A percentile compares a stretch with the other conserved stretches of the same genome.
Evolutionary conservation across 805 yeast species (phyloP).

Genomic region (Tetrapisispora arboricola): DNA sequence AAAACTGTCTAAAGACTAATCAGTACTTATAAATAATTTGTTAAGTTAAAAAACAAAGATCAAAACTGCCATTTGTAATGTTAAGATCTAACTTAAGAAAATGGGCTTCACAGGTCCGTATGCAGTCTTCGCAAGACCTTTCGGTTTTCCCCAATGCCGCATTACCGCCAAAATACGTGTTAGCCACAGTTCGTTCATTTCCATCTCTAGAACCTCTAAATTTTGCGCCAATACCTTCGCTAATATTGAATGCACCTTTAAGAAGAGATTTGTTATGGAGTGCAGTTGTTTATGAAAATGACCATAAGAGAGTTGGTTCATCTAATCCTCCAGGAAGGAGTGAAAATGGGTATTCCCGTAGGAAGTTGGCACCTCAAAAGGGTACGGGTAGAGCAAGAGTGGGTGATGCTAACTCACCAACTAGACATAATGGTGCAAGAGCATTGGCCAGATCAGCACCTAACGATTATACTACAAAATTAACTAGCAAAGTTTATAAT

Average conservation of each 20-base stretch:
- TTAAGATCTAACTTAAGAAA: neutral
- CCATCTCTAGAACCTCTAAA: constrained; percentile 84
- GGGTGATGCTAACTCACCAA: constrained; percentile 94
- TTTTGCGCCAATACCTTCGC: constrained; percentile 64
- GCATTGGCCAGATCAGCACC: constrained; percentile 89
- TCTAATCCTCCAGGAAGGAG: constrained; percentile 79
- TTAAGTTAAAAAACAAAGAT: neutral
- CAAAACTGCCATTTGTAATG: neutral
- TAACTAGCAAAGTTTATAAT: constrained; percentile 65
- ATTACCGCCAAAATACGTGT: constrained; percentile 57
- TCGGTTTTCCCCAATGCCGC: constrained; percentile 13
- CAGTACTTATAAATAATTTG: too few species aligned
- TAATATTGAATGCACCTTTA: constrained; percentile 60
- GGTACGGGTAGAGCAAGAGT: constrained; percentile 92
- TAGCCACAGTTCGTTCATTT: constrained; percentile 70
- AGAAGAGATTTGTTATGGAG: constrained; percentile 91
- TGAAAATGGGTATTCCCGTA: constrained; percentile 75
- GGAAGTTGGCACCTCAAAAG: constrained; percentile 79
- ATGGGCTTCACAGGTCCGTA: neutral
- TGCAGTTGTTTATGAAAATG: constrained; percentile 88
- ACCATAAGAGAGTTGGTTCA: constrained; percentile 80
- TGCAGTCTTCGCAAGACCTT: neutral
- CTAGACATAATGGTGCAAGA: constrained; percentile 77
- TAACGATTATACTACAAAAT: constrained; percentile 70
- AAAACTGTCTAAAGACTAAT: too few species aligned